Conservation (phyloP, 805 yeast species). For the Tanozyma kutaoensis region DNA sequence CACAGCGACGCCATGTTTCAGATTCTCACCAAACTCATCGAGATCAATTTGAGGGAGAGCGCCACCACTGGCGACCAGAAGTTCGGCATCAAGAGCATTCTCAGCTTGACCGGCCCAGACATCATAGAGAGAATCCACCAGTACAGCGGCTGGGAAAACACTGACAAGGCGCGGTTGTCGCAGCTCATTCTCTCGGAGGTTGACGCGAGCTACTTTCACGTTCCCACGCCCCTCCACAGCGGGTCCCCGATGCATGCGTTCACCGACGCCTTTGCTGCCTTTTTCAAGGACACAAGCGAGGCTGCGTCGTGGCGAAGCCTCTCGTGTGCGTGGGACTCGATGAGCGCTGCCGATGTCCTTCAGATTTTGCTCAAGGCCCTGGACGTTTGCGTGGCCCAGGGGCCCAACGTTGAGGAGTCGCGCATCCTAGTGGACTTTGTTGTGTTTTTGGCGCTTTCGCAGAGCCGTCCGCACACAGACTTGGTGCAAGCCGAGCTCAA, state of each 20-base stretch:
- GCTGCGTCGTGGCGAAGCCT: too few species aligned
- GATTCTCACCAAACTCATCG: slow-evolving; percentile 4
- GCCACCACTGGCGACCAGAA: slow-evolving; percentile 2
- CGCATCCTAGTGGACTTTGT: slow-evolving; percentile 3
- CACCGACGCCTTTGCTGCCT: too few species aligned
- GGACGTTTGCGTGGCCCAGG: too few species aligned
- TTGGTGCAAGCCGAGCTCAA: background rate
- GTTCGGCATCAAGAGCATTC: slow-evolving; percentile 4
- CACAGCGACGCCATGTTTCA: slow-evolving; percentile 4
- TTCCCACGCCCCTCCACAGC: too few species aligned
- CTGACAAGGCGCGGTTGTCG: too few species aligned
- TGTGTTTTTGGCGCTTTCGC: slow-evolving; percentile 2
- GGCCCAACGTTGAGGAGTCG: slow-evolving; percentile 6
- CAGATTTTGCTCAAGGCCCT: too few species aligned
- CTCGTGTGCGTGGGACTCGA: too few species aligned
- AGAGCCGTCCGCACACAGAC: slow-evolving; percentile 2
- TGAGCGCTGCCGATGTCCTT: too few species aligned
- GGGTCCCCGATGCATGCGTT: too few species aligned
- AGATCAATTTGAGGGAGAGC: slow-evolving; percentile 3
- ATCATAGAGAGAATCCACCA: slow-evolving; percentile 1
- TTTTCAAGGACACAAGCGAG: too few species aligned
- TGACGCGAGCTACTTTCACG: too few species aligned
- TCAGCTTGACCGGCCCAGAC: slow-evolving; percentile 5
- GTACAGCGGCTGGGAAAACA: background rate
- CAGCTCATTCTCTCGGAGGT: too few species aligned